These are phyloP conservation scores for Oropetium thomaeum DNA, from an alignment of 176 grass and related monocot genomes.

Conservation along the genomic window DNA sequence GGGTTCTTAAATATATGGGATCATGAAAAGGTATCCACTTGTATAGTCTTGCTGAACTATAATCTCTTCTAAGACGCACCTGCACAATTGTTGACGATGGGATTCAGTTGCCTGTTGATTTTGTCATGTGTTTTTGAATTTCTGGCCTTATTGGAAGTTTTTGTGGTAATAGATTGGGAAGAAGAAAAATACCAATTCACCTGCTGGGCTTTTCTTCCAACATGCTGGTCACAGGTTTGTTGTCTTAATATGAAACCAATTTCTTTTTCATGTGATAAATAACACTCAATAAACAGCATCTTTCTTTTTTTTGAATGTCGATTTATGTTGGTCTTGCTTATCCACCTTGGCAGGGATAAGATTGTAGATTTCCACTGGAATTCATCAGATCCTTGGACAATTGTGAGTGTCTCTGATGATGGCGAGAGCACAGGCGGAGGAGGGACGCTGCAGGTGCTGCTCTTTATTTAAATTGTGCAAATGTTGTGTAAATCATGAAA, in stretches of 20 bases:
- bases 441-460: slow-evolving; percentile 87
- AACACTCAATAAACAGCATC: not conserved
- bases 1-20: slow-evolving; percentile 90
- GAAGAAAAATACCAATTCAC: slow-evolving; percentile 66
- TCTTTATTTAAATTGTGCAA: slow-evolving; percentile 24
- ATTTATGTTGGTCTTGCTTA: not conserved
- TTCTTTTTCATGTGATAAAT: not conserved
- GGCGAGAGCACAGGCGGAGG: slow-evolving; percentile 96
- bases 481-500: not conserved
- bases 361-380: slow-evolving; percentile 98
- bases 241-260: slow-evolving; percentile 6
- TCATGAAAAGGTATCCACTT: slow-evolving; percentile 73
- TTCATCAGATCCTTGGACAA: slow-evolving; percentile 90
- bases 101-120: not conserved
- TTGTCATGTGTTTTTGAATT: slow-evolving; percentile 23
- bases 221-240: slow-evolving; percentile 90
- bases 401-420: slow-evolving; percentile 94
- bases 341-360: slow-evolving; percentile 53
- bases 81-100: not conserved
- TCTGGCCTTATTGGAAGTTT: not conserved
- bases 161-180: slow-evolving; percentile 61
- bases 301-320: slow-evolving; percentile 9
- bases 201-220: slow-evolving; percentile 87
- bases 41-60: not conserved
- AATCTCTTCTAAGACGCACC: not conserved